Evolutionary conservation across 2,329 filamentous ascomycete species (phyloP).

Genomic region (Simplicillium aogashimaense): DNA sequence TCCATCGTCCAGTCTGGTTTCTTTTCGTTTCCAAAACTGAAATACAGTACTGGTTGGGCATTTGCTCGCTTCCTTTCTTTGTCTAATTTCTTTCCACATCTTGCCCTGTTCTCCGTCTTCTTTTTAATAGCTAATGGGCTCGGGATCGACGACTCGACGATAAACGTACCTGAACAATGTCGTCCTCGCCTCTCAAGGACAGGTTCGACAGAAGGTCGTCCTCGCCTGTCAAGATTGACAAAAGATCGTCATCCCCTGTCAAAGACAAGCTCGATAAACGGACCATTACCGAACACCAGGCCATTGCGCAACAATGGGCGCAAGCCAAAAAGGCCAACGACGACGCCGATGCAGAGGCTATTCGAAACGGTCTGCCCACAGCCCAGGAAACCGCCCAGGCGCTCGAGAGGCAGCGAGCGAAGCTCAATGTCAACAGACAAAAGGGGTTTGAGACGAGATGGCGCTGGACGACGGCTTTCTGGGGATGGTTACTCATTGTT

Average conservation of each 20-base stretch:
- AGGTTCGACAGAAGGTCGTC: too few species aligned
- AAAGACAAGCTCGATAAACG: conserved; percentile 4
- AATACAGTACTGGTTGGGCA: too few species aligned
- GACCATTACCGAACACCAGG: conserved; percentile 33
- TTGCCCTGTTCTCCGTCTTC: too few species aligned
- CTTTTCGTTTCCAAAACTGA: too few species aligned
- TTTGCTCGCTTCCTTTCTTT: too few species aligned
- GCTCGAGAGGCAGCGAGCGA: conserved; percentile 33
- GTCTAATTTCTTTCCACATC: too few species aligned
- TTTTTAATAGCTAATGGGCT: too few species aligned
- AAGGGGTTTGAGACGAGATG: conserved; percentile 40
- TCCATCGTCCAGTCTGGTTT: too few species aligned
- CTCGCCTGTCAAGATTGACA: neutral
- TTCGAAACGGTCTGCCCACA: conserved; percentile 17
- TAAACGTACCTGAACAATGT: too few species aligned
- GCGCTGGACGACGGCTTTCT: conserved; percentile 55
- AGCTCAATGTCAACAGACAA: conserved; percentile 38
- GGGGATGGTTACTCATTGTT: conserved; percentile 59
- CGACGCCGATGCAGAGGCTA: conserved; percentile 24
- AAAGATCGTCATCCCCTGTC: neutral
- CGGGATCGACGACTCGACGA: too few species aligned
- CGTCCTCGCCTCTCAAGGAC: too few species aligned
- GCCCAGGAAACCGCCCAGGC: conserved; percentile 23
- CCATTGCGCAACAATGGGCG: conserved; percentile 43
- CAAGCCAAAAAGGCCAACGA: conserved; percentile 41